Percentiles rank a stretch among this genome's conserved stretches.
phyloP scores from a whole-genome alignment of 805 yeast genomes.

The Jamesozyma jinghongensis region DNA sequence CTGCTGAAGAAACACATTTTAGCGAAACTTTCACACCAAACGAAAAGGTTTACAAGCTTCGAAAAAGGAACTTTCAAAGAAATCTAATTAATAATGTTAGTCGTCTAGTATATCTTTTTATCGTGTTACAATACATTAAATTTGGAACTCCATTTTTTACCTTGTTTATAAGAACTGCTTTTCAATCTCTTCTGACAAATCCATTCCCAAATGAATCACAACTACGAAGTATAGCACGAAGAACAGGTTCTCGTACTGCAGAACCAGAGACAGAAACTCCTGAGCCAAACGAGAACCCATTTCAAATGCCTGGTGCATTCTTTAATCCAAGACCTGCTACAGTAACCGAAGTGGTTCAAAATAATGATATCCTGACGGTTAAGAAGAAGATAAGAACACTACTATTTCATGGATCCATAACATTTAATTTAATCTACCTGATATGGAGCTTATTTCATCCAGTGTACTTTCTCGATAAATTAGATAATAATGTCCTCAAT shows the following conservation, averaged over 20 bases:
- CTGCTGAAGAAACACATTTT: too few species aligned
- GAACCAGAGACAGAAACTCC: conserved; percentile 3
- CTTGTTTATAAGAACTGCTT: conserved; percentile 28
- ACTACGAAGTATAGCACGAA: conserved; percentile 15
- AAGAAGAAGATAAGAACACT: conserved; percentile 18
- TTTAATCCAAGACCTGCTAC: not conserved
- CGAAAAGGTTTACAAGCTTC: conserved; percentile 14
- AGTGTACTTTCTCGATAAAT: conserved; percentile 31
- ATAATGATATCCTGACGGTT: conserved; percentile 4
- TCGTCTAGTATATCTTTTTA: conserved; percentile 18
- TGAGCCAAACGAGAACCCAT: conserved; percentile 6
- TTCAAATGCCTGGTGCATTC: conserved; percentile 20
- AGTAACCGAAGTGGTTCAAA: conserved; percentile 5
- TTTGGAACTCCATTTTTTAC: conserved; percentile 20
- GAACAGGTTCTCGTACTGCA: not conserved
- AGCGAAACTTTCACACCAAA: not conserved
- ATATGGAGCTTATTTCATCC: conserved; percentile 20
- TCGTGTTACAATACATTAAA: conserved; percentile 22
- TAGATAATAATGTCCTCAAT: conserved; percentile 17
- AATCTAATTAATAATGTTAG: conserved; percentile 14
- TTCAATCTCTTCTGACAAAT: conserved; percentile 33
- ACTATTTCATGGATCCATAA: conserved; percentile 20
- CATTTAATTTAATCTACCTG: conserved; percentile 17
- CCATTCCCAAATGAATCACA: conserved; percentile 35
- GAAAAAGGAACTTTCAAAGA: conserved; percentile 21